These are phyloP conservation scores for Triticum timopheevii DNA, from an alignment of 176 grass and related monocot genomes.

Conservation along the genomic window DNA sequence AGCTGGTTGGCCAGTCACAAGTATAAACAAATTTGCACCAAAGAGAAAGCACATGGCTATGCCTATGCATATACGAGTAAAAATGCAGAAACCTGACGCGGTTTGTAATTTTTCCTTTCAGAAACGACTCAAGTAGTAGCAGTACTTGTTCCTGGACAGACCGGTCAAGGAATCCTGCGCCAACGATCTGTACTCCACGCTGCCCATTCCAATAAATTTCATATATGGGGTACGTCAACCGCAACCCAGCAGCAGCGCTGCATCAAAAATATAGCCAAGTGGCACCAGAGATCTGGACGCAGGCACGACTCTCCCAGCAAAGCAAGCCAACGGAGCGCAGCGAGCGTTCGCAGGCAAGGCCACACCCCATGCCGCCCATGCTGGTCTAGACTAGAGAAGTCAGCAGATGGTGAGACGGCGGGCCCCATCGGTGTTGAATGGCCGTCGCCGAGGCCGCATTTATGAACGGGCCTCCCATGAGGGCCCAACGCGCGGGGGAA, in stretches of 20 bases:
- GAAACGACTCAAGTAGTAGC: background rate
- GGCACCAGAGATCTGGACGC: conserved; percentile 8
- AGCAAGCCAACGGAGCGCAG: conserved; percentile 32
- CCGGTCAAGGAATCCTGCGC: background rate
- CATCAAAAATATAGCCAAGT: background rate
- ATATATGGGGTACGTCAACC: background rate
- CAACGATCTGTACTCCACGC: background rate
- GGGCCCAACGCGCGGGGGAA: conserved; percentile 19
- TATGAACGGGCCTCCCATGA: background rate
- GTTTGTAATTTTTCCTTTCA: background rate
- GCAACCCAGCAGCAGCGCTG: background rate
- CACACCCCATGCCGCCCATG: too few relatives aligned
- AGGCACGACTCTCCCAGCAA: conserved; percentile 1
- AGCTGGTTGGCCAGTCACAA: background rate
- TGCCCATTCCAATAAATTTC: background rate
- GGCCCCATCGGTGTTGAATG: conserved; percentile 32
- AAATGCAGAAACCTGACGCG: background rate
- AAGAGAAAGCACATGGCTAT: background rate
- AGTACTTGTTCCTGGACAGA: background rate
- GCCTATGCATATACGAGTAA: background rate
- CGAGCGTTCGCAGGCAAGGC: conserved; percentile 29
- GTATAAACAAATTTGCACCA: background rate
- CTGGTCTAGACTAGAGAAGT: too few relatives aligned
- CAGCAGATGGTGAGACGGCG: background rate
- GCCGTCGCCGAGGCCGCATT: background rate